Conservation (phyloP, 768 basidiomycete genomes). For the Naganishia onofrii region DNA sequence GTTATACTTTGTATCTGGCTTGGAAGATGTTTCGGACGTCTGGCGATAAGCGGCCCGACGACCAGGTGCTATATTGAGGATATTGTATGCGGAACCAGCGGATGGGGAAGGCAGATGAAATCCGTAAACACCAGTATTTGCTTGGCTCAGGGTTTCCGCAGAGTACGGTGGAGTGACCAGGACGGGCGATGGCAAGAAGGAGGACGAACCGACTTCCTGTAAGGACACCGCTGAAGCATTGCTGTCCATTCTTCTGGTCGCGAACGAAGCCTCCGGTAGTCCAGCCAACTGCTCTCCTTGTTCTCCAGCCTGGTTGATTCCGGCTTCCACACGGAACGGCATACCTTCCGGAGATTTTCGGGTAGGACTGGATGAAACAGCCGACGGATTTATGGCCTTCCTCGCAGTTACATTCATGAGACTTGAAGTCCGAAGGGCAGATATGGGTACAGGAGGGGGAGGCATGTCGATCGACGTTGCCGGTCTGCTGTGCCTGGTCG, state of each 20-base stretch:
- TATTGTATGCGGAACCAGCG: conserved; percentile 16
- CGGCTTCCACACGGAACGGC: neutral
- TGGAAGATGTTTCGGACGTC: conserved; percentile 3
- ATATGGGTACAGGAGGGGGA: conserved; percentile 3
- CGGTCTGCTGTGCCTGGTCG: neutral
- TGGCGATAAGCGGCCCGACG: neutral
- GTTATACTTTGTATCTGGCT: neutral
- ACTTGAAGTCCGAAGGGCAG: conserved; percentile 3
- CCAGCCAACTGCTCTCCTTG: neutral
- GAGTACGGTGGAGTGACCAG: neutral
- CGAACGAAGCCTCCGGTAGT: neutral
- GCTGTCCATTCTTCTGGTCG: neutral
- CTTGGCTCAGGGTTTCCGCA: neutral
- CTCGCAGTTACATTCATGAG: neutral
- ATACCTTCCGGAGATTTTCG: neutral
- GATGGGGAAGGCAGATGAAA: conserved; percentile 13
- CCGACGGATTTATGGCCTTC: neutral
- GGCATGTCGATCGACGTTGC: neutral
- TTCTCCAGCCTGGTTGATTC: neutral
- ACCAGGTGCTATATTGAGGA: neutral
- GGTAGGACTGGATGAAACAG: neutral
- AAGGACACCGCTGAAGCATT: neutral
- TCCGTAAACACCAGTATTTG: neutral
- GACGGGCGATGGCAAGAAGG: neutral
- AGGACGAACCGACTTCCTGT: too few species aligned